Evolutionary conservation across 345 rosid species (phyloP).

Genomic region (Eucalyptus marginata): DNA sequence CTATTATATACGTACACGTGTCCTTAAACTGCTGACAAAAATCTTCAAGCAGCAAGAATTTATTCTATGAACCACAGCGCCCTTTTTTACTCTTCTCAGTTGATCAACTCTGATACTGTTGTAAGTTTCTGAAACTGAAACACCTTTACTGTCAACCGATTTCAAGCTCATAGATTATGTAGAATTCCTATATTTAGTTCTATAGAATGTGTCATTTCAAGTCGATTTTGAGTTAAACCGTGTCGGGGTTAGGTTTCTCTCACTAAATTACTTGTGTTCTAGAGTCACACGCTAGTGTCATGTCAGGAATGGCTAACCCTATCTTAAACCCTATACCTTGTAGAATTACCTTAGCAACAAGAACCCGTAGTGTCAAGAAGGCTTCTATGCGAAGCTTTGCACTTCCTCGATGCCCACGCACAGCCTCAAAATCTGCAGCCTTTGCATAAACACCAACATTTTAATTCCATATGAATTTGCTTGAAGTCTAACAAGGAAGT

Average conservation of each 20-base stretch:
- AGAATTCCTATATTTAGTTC: not conserved
- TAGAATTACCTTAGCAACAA: conserved; percentile 73
- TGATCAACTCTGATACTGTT: not conserved
- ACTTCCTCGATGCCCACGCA: conserved; percentile 77
- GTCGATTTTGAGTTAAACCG: not conserved
- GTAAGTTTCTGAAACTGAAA: not conserved
- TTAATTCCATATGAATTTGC: not conserved
- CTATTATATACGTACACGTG: not conserved
- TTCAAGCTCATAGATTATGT: not conserved
- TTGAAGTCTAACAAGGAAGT: not conserved
- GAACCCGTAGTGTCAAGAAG: conserved; percentile 55
- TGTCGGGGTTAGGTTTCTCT: not conserved
- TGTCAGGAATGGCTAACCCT: not conserved
- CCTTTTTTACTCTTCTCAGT: not conserved
- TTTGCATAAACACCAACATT: conserved; percentile 14
- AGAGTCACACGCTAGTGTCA: not conserved
- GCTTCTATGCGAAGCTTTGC: conserved; percentile 76
- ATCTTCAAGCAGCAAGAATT: not conserved
- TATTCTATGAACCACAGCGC: not conserved
- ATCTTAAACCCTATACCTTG: not conserved
- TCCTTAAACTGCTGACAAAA: not conserved
- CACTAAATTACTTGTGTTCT: not conserved
- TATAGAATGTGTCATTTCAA: not conserved
- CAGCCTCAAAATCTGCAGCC: conserved; percentile 88
- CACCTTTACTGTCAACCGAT: not conserved